Evolutionary conservation across 106 monocot genomes (phyloP).

Genomic region (Dendrobium chrysotoxum): DNA sequence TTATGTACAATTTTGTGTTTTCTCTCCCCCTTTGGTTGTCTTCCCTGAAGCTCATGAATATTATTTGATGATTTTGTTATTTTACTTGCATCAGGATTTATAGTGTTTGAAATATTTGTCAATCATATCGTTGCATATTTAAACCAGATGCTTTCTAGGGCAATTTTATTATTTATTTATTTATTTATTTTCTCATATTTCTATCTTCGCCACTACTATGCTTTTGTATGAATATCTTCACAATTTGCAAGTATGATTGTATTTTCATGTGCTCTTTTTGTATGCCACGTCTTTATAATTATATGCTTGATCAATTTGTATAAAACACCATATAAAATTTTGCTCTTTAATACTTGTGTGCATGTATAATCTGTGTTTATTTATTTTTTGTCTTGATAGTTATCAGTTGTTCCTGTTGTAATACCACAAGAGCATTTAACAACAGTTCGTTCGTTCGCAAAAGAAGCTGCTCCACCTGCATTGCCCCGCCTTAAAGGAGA

Average conservation of each 20-base stretch:
- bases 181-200: not conserved
- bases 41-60: too few species aligned
- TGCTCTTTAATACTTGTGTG: not conserved
- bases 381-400: slow-evolving; percentile 16
- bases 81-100: too few species aligned
- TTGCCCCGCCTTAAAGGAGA: slow-evolving; percentile 62
- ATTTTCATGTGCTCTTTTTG: too few species aligned
- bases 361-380: slow-evolving; percentile 3
- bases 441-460: slow-evolving; percentile 50
- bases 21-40: too few species aligned
- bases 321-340: not conserved
- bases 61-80: too few species aligned
- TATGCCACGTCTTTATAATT: too few species aligned
- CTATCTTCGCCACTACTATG: not conserved
- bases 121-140: too few species aligned
- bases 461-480: slow-evolving; percentile 56
- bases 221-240: not conserved
- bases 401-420: slow-evolving; percentile 52
- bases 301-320: too few species aligned
- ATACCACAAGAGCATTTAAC: slow-evolving; percentile 33
- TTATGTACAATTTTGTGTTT: too few species aligned
- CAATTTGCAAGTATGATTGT: not conserved
- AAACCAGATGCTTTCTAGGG: not conserved
- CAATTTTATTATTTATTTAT: not conserved
- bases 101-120: too few species aligned